A percentile compares a stretch with the other conserved stretches of the same genome.
phyloP scores from a whole-genome alignment of 768 basidiomycete genomes.

The Lentinula raphanica region DNA sequence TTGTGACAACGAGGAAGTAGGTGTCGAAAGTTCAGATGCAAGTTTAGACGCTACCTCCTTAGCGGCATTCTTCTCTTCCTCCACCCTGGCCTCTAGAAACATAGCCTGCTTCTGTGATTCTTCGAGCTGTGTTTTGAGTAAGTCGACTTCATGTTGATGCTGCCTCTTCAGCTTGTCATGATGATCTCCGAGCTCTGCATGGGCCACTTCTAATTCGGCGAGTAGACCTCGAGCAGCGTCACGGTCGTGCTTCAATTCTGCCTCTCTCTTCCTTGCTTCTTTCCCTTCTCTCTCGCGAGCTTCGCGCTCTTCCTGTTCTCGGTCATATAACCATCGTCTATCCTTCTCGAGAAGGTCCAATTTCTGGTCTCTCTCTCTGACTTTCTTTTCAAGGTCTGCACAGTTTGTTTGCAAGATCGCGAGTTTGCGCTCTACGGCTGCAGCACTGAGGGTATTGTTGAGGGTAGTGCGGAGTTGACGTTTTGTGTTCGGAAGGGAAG shows the following conservation, averaged over 20 bases:
- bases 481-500: slow-evolving; percentile 2
- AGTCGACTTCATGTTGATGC: neutral
- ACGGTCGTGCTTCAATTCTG: neutral
- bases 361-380: slow-evolving; percentile 1
- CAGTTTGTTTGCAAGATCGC: slow-evolving; percentile 4
- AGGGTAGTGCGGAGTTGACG: slow-evolving; percentile 5
- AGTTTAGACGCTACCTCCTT: neutral
- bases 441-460: slow-evolving; percentile 1
- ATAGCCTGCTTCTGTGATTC: neutral
- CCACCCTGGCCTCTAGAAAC: neutral
- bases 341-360: slow-evolving; percentile 4
- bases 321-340: neutral
- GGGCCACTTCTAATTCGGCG: neutral
- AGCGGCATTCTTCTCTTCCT: neutral
- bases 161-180: neutral
- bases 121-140: slow-evolving; percentile 1
- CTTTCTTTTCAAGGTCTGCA: neutral
- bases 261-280: neutral
- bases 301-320: slow-evolving; percentile 4
- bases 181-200: neutral
- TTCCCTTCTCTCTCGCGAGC: neutral
- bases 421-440: slow-evolving; percentile 2
- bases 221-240: neutral
- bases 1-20: neutral
- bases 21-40: neutral